Conservation (phyloP, 2,329 filamentous ascomycete species). For the Eutypella sp. region DNA sequence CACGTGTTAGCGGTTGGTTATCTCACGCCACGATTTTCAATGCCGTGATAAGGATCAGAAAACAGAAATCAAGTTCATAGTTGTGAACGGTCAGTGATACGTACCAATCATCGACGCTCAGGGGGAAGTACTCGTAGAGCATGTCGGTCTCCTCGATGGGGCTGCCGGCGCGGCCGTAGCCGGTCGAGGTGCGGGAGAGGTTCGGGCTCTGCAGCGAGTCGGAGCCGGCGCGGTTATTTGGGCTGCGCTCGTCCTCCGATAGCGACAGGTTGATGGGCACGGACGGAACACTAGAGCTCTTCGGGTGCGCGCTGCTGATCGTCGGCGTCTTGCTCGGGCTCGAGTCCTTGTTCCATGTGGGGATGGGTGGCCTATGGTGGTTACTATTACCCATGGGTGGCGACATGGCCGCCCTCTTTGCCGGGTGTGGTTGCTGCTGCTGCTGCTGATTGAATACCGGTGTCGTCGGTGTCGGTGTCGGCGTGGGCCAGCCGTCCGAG, state of each 20-base stretch:
- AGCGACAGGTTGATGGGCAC: constrained; percentile 48
- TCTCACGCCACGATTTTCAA: too few relatives aligned
- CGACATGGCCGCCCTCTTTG: constrained; percentile 49
- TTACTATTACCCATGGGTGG: constrained; percentile 38
- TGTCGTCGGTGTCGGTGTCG: constrained; percentile 33
- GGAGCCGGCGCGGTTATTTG: constrained; percentile 43
- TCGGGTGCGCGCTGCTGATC: constrained; percentile 18
- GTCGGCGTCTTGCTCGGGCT: constrained; percentile 18
- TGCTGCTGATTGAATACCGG: constrained; percentile 22
- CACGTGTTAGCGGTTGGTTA: neutral
- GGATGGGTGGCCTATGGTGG: constrained; percentile 53
- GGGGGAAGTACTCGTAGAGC: constrained; percentile 90
- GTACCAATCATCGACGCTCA: constrained; percentile 83
- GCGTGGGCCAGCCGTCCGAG: constrained; percentile 41
- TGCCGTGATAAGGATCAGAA: too few relatives aligned
- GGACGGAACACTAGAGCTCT: constrained; percentile 22
- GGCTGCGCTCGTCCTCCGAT: constrained; percentile 57
- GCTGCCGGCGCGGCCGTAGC: constrained; percentile 46
- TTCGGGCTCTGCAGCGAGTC: constrained; percentile 46
- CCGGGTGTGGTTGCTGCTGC: constrained; percentile 35
- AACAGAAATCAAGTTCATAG: too few relatives aligned
- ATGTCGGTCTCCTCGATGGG: constrained; percentile 74
- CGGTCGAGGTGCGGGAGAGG: constrained; percentile 25
- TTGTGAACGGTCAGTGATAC: constrained; percentile 13
- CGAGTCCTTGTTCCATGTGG: constrained; percentile 37